A percentile compares a stretch with the other conserved stretches of the same genome.
These are phyloP conservation scores for Plantago elongata DNA, from an alignment of 257 asterid genomes.

Conservation along the genomic window DNA sequence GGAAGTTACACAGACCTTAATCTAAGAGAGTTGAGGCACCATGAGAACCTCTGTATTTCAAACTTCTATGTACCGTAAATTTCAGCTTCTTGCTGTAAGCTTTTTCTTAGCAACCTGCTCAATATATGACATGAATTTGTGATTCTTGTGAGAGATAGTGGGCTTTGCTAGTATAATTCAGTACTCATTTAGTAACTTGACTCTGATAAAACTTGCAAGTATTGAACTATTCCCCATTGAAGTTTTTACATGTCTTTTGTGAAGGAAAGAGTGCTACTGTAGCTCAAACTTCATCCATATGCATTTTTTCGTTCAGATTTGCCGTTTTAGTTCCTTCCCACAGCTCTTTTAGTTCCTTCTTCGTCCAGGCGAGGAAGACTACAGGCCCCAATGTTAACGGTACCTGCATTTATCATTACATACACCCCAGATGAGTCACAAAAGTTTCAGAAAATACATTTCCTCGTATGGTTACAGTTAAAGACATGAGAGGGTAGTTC, in stretches of 20 bases:
- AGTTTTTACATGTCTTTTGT: too few species aligned
- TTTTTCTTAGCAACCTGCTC: not conserved
- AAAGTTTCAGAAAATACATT: not conserved
- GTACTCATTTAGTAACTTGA: not conserved
- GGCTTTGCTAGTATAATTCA: not conserved
- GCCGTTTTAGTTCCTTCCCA: constrained; percentile 69
- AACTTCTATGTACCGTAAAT: too few species aligned
- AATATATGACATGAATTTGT: not conserved
- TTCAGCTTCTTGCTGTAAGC: too few species aligned
- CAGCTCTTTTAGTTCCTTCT: constrained; percentile 69
- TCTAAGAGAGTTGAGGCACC: too few species aligned
- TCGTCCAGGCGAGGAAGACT: constrained; percentile 68
- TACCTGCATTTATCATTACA: constrained; percentile 44
- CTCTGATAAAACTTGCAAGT: not conserved
- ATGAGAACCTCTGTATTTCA: too few species aligned
- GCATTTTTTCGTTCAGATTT: constrained; percentile 51
- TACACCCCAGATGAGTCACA: not conserved
- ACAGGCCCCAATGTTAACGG: constrained; percentile 91
- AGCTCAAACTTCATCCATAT: constrained; percentile 43
- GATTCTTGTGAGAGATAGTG: not conserved
- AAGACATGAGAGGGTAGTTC: not conserved
- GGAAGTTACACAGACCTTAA: too few species aligned
- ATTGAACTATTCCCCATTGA: not conserved
- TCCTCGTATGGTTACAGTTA: not conserved
- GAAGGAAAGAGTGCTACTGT: not conserved